phyloP scores from a whole-genome alignment of 441 rosid species.

The Oxalis stricta region DNA sequence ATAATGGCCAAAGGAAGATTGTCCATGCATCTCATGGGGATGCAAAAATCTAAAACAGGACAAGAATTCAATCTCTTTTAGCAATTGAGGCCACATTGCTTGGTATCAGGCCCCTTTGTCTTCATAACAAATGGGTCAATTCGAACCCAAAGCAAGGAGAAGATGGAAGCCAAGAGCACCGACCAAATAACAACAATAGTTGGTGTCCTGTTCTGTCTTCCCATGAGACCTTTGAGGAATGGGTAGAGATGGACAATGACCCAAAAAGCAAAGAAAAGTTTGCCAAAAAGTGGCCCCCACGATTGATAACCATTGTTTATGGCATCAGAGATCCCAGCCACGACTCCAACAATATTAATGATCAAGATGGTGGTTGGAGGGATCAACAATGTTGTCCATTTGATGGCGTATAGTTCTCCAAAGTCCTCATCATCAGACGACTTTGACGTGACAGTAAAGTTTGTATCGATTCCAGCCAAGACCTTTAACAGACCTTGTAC shows the following conservation, averaged over 20 bases:
- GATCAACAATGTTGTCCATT: conserved; percentile 85
- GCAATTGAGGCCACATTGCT: conserved; percentile 78
- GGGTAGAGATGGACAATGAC: conserved; percentile 94
- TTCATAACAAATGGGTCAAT: conserved; percentile 85
- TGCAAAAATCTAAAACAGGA: conserved; percentile 12
- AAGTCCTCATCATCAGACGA: conserved; percentile 77
- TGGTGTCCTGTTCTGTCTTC: conserved; percentile 84
- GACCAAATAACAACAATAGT: conserved; percentile 96
- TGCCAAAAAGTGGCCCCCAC: conserved; percentile 89
- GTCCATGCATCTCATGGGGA: conserved; percentile 14
- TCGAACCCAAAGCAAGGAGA: conserved; percentile 90
- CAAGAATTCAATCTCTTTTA: conserved; percentile 18
- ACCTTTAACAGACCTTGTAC: conserved; percentile 74
- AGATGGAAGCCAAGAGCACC: conserved; percentile 74
- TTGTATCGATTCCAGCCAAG: conserved; percentile 80
- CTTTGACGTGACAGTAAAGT: conserved; percentile 91
- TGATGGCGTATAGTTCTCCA: conserved; percentile 71
- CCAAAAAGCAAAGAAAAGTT: conserved; percentile 91
- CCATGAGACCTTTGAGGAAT: conserved; percentile 97
- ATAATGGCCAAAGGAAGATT: conserved; percentile 13
- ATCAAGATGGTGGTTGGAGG: conserved; percentile 84
- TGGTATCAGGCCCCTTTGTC: conserved; percentile 81
- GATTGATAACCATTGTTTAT: conserved; percentile 82
- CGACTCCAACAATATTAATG: conserved; percentile 83
- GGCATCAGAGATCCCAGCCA: conserved; percentile 87